Evolutionary conservation across 176 grass and related monocot genomes (phyloP), one percentile per base, ranked within the genome.

Genomic region (Elymus sibiricus): DNA sequence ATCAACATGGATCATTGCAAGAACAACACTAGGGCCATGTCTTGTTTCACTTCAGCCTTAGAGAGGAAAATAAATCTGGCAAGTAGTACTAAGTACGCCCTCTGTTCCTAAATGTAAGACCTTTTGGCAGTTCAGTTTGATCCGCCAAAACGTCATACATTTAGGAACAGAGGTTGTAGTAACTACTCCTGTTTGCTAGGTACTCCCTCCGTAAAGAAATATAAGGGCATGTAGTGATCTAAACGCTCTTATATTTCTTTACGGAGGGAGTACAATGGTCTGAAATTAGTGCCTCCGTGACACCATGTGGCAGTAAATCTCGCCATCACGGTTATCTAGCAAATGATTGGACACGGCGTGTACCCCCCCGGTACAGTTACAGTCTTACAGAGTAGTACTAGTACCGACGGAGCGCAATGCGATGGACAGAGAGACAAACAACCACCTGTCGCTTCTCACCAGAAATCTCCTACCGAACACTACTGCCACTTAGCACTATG

Each of bases 201-300:
- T 66, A 56, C 46, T 24, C 25, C 55, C 67, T 60, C 19, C 74
- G 29, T 29, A 29, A 29, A 29, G 29, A 29, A 29, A 29, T 29
- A 29, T 29, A 29, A 29, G 29, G 2, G 29, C 29, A 29, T 29
- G 2, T 29, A 29, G 29, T 29, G 29, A 29, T 29, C 29, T 29
- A 29, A 29, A 29, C 29, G 29, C 29, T 29, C 29, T 29, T 29
- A 29, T 29, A 29, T 29, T 29, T 29, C 29, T 29, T 29, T 29
- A 29, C 29, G 2, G 29, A 29, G 29, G 29, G 29, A 19, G 73
- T 74, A 74, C 43, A 66, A 24, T 25, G 58, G 35, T 59, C 67
- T 79, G 44, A 67, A 87, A 87, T 31, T n/a, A 6, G 65, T 74
- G 79, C 85, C 79, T 74, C 24, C 22, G 29, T 83, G 67, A 76